These are phyloP conservation scores for Brassica cretica DNA, from an alignment of 345 rosid species.

Conservation along the genomic window DNA sequence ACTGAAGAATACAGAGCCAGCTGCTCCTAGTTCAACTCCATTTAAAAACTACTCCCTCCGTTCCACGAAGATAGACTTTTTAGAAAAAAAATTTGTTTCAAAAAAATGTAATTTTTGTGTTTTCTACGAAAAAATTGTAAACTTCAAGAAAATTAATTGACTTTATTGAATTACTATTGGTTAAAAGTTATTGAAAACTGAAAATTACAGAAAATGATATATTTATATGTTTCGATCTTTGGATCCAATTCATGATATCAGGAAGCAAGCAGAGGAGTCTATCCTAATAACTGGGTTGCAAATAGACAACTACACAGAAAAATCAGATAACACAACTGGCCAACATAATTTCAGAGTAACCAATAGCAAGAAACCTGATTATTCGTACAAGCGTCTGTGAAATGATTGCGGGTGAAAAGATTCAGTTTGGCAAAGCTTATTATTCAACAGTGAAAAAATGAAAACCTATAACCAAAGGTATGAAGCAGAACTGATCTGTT, in stretches of 20 bases:
- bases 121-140: too few relatives aligned
- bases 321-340: slow-evolving; percentile 13
- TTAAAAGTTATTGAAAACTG: too few relatives aligned
- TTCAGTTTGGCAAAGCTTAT: slow-evolving; percentile 17
- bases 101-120: too few relatives aligned
- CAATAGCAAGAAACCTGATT: slow-evolving; percentile 1
- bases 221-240: slow-evolving; percentile 1
- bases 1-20: slow-evolving; percentile 16
- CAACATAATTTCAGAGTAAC: slow-evolving; percentile 3
- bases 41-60: neutral
- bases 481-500: neutral
- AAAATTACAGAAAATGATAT: too few relatives aligned
- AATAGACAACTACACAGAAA: slow-evolving; percentile 8
- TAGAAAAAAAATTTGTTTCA: too few relatives aligned
- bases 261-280: slow-evolving; percentile 9
- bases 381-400: neutral
- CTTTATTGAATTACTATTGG: too few relatives aligned
- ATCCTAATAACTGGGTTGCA: neutral
- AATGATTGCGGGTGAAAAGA: slow-evolving; percentile 2
- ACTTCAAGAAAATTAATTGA: too few relatives aligned
- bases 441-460: neutral
- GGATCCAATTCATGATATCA: neutral
- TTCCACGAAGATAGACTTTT: too few relatives aligned
- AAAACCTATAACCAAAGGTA: neutral
- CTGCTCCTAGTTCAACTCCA: neutral